Base-by-base conservation (phyloP, 2,329 filamentous ascomycete genomes). In the Catunica adiposa region DNA sequence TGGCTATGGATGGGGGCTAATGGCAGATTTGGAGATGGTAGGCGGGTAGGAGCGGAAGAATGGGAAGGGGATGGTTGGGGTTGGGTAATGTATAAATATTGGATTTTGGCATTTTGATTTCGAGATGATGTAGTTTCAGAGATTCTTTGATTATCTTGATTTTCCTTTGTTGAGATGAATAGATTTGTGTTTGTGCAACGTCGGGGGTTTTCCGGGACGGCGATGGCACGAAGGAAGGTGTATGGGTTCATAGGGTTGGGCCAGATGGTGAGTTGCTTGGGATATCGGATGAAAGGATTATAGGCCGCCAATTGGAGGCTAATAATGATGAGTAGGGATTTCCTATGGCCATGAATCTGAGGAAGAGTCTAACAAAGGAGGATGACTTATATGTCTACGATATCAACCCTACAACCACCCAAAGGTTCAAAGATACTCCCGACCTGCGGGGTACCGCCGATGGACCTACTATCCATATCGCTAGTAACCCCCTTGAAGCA, bases 331-430 rank as follows among this genome's bases (percentile, higher is more conserved):
- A 9, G 20, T 42, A 80, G 77, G 78, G 78, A 44, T 80, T 75
- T 62, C 77, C 79, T 68, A 80, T 81, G 78, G 78, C 77, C 59
- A 76, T 73, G 66, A 81, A 80, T 64, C 71, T 81, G 3, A 77
- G 78, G 64, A 69, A 74, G 31, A 80, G 78, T 64, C 69, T 80
- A 34, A 63, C 68, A 26, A 67, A 75, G 1, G 67, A 63, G 46
- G 77, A 80, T 64, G 72, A 69, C 47, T 62, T 81, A 47, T 69
- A 68, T 56, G 66, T 81, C 56, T 80, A 75, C 61, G 78, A 81
- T 63, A 73, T 80, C 65, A 79, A 81, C 63, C 65, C 66, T 37
- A 68, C 70, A 37, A 71, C 74, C 3, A 69, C 70, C 63, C 66
- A 69, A 58, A 70, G 68, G 51, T 68, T 80, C 31, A 69, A 70